These are phyloP conservation scores for Circinella umbellata DNA, from an alignment of 371 early-diverging fungal species.

Conservation along the genomic window DNA sequence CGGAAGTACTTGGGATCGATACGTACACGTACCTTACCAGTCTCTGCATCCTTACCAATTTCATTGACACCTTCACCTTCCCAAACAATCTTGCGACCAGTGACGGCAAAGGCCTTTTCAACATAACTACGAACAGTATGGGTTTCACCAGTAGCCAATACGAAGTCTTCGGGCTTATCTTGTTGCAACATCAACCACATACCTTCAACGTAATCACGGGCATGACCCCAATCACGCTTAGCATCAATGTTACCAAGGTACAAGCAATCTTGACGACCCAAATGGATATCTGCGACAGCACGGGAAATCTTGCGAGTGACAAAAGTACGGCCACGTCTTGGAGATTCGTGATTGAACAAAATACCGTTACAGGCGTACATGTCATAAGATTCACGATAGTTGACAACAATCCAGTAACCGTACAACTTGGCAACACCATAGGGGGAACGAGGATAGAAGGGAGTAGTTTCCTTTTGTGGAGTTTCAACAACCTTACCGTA, in stretches of 20 bases:
- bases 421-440: constrained; percentile 89
- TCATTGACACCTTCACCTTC: constrained; percentile 78
- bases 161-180: constrained; percentile 79
- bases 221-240: constrained; percentile 91
- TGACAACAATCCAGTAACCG: constrained; percentile 83
- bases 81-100: constrained; percentile 77
- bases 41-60: constrained; percentile 70
- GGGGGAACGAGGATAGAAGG: constrained; percentile 87
- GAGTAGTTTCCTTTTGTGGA: constrained; percentile 86
- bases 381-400: constrained; percentile 84
- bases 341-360: constrained; percentile 88
- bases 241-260: constrained; percentile 87
- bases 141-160: constrained; percentile 85
- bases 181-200: constrained; percentile 92
- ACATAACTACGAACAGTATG: constrained; percentile 86
- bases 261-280: constrained; percentile 73
- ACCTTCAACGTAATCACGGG: constrained; percentile 85
- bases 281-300: constrained; percentile 80
- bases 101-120: constrained; percentile 78
- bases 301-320: constrained; percentile 87
- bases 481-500: constrained; percentile 85
- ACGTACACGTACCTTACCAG: constrained; percentile 72
- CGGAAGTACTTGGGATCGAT: constrained; percentile 84
- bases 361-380: constrained; percentile 89
- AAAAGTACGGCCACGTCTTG: constrained; percentile 84